Evolutionary conservation across 202 grass and related monocot species (phyloP).

Genomic region (Schoenoplectus tabernaemontani): DNA sequence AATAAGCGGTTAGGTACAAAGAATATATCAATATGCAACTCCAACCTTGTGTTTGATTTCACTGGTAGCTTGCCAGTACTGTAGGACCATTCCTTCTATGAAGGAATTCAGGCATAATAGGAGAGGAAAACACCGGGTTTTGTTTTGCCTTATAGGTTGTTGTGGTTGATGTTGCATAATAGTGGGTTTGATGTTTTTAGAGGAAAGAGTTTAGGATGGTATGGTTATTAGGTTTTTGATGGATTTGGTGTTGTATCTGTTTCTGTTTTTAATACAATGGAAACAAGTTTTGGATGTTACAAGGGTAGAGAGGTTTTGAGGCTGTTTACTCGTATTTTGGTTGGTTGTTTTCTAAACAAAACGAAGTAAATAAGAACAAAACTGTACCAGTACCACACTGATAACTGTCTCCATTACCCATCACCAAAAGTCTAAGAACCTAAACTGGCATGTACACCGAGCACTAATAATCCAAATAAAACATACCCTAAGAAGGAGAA

Average conservation of each 20-base stretch:
- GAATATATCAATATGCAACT: background rate
- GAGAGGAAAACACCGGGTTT: too few species aligned
- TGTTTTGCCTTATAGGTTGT: too few species aligned
- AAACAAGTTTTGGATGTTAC: background rate
- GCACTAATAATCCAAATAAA: slow-evolving; percentile 1
- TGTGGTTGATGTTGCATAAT: too few species aligned
- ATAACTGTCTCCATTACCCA: background rate
- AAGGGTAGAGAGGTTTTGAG: background rate
- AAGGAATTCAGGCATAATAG: too few species aligned
- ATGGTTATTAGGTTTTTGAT: background rate
- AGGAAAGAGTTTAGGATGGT: too few species aligned
- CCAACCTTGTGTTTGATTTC: background rate
- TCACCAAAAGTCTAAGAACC: background rate
- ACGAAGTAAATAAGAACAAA: background rate
- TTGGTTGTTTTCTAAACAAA: background rate
- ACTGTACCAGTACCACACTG: background rate
- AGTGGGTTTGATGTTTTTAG: too few species aligned
- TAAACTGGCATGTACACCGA: background rate
- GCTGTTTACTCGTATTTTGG: background rate
- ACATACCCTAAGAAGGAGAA: slow-evolving; percentile 82
- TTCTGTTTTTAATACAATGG: background rate
- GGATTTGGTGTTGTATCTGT: background rate
- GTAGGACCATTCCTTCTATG: too few species aligned
- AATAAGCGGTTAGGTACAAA: background rate
- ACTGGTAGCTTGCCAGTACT: too few species aligned